Conservation (phyloP, 768 basidiomycete genomes). For the Dendrothele bispora region DNA sequence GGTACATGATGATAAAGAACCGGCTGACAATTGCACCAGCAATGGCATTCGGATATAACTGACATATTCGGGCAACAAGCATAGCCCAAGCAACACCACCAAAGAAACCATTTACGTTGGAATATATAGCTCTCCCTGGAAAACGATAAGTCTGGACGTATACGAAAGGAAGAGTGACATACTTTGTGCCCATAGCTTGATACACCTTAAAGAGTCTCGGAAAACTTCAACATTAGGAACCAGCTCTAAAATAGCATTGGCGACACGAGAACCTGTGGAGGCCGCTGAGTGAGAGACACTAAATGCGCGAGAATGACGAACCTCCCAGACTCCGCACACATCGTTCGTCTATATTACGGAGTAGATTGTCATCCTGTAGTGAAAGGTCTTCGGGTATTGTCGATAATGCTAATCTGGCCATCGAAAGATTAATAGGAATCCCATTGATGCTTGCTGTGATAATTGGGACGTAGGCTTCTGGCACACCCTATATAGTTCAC, state of each 20-base stretch:
- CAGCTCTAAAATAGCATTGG: conserved; percentile 91
- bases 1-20: conserved; percentile 98
- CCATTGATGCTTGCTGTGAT: conserved; percentile 90
- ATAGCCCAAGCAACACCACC: conserved; percentile 99
- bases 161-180: conserved; percentile 37
- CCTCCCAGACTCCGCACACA: conserved; percentile 95
- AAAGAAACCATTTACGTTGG: conserved; percentile 96
- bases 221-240: conserved; percentile 95
- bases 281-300: background rate
- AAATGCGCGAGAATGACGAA: conserved; percentile 25
- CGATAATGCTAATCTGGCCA: conserved; percentile 85
- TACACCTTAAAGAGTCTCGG: conserved; percentile 91
- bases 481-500: conserved; percentile 91
- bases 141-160: background rate
- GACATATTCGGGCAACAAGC: conserved; percentile 98
- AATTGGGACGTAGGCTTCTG: conserved; percentile 95
- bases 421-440: conserved; percentile 91
- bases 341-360: conserved; percentile 91
- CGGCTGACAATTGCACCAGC: conserved; percentile 95
- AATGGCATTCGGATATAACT: conserved; percentile 92
- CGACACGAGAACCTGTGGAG: conserved; percentile 85
- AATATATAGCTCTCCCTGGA: conserved; percentile 92
- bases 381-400: conserved; percentile 92
- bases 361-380: conserved; percentile 85
- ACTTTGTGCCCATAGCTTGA: conserved; percentile 98